Evolutionary conservation across 1,139 yeast genomes (phyloP).

Genomic region (Magnusiomyces suaveolens): DNA sequence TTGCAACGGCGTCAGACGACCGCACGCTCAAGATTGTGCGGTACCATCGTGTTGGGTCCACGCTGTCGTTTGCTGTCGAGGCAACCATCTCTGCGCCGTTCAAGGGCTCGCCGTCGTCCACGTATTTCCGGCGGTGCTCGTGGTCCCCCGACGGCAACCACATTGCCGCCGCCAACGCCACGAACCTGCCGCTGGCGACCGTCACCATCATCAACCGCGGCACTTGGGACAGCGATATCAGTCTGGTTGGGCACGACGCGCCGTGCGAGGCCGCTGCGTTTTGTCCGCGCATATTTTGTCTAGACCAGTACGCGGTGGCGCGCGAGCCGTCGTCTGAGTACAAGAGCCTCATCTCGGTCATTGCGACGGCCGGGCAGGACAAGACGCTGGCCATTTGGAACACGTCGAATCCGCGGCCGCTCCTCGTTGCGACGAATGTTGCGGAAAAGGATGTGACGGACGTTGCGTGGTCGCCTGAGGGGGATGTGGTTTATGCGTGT

Average conservation of each 20-base stretch:
- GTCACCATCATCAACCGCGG: conserved; percentile 86
- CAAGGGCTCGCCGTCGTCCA: conserved; percentile 77
- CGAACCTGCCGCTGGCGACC: conserved; percentile 90
- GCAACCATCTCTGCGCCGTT: conserved; percentile 77
- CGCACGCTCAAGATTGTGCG: conserved; percentile 80
- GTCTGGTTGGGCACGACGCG: conserved; percentile 89
- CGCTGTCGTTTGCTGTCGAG: conserved; percentile 85
- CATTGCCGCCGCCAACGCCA: conserved; percentile 93
- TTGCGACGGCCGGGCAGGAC: conserved; percentile 86
- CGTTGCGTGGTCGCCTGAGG: conserved; percentile 75
- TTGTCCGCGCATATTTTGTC: conserved; percentile 60
- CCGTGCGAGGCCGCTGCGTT: conserved; percentile 93
- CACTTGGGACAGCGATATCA: conserved; percentile 80
- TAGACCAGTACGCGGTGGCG: conserved; percentile 20
- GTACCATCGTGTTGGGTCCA: too few relatives aligned
- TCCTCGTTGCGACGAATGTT: conserved; percentile 58
- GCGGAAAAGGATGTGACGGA: conserved; percentile 59
- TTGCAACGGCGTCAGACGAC: conserved; percentile 95
- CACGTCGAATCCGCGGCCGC: conserved; percentile 62
- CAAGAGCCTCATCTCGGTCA: conserved; percentile 41
- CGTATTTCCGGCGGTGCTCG: conserved; percentile 83
- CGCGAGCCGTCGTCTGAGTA: conserved; percentile 27
- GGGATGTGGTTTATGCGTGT: conserved; percentile 57
- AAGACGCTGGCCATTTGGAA: conserved; percentile 81
- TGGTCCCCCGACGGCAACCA: conserved; percentile 99